phyloP scores from a whole-genome alignment of 2,329 filamentous ascomycete genomes.

The Ophiostoma tasmaniense region DNA sequence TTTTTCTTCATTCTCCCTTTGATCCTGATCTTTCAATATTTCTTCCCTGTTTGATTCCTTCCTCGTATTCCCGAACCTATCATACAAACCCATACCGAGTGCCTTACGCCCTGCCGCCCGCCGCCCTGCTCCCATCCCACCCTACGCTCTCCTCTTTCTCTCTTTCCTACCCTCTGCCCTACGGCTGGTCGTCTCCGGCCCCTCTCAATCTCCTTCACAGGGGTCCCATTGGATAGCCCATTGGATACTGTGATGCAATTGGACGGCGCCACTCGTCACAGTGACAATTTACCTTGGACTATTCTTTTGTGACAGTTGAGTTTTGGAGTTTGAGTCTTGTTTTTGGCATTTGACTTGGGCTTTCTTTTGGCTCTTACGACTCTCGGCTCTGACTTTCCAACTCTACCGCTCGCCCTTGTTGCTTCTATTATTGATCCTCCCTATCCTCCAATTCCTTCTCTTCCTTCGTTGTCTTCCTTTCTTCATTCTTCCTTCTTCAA shows the following conservation, averaged over 20 bases:
- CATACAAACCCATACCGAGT: background rate
- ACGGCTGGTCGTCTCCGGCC: background rate
- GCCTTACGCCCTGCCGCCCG: constrained; percentile 2
- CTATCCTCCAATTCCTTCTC: background rate
- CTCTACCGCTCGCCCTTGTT: background rate
- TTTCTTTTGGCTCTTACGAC: too few relatives aligned
- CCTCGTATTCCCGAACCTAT: background rate
- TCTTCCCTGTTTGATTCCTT: background rate
- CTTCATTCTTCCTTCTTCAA: background rate
- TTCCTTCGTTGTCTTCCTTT: background rate
- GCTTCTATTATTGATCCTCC: background rate
- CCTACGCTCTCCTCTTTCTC: background rate
- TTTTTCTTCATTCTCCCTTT: too few relatives aligned
- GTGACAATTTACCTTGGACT: background rate
- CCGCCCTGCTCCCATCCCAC: constrained; percentile 12
- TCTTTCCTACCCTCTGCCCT: background rate
- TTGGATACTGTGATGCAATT: constrained; percentile 2
- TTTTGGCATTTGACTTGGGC: background rate
- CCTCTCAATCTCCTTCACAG: constrained; percentile 9
- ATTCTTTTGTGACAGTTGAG: background rate
- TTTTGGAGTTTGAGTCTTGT: background rate
- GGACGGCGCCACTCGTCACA: constrained; percentile 7
- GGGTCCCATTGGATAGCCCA: constrained; percentile 8
- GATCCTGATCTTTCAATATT: background rate
- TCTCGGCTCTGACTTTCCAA: background rate